Base-by-base conservation (phyloP, 192 early-diverging fungal species). In the Coemansia sp. region DNA sequence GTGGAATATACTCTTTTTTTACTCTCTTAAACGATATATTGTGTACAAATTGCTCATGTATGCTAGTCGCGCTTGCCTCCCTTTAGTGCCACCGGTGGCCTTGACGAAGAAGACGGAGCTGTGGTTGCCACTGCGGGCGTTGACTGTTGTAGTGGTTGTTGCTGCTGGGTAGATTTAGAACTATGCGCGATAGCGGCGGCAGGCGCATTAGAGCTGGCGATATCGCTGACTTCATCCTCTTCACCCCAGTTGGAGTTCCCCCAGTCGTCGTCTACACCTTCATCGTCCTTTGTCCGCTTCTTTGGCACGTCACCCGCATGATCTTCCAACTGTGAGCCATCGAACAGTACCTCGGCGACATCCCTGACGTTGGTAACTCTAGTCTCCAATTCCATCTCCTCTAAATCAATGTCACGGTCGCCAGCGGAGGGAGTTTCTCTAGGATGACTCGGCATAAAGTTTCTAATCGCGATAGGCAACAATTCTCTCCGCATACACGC, bases 391-490 rank as follows among this genome's bases (percentile, higher is more conserved):
- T 80, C 78, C 15, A 63, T 44, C 59, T 80, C 78, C 70, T 80
- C 78, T 29, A 18, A 45, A 13, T 10, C 62, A 38, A 18, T 18
- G 15, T 22, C 45, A 18, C 18, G 45, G 18, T 67, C 40, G 53
- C 45, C 9, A 18, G 13, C 35, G 3, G 43, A 11, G 18, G 34
- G 62, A 0, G 50, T 29, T 58, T 45, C 61, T 74, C 76, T 10
- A 30, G 68, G 71, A 29, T 65, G 77, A 22, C 61, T 62, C 6
- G 78, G 78, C 72, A 80, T 68, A 44, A 70, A 66, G 65, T 66
- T 68, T 37, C 78, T 62, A 53, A 80, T 80, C 5, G 73, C 69
- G 35, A 84, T 84, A 3, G 83, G 83, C 64, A 77, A 61, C 69
- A 84, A 37, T 44, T 84, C 83, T 39, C 78, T 63, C 5, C 75